These are phyloP conservation scores for Bromus sterilis DNA, from an alignment of 176 grass and related monocot genomes.

Conservation along the genomic window DNA sequence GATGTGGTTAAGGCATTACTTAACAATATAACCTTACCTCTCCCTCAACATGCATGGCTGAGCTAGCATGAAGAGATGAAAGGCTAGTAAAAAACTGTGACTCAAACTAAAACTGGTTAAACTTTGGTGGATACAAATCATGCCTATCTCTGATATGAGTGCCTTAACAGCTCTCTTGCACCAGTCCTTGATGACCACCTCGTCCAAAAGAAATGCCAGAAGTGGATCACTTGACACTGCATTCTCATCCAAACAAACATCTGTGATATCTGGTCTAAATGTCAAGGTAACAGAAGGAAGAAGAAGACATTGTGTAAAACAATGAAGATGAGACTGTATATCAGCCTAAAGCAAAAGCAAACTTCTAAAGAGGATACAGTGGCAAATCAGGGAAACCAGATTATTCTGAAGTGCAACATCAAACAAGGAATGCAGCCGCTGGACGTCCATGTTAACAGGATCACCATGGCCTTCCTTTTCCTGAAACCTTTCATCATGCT, in stretches of 20 bases:
- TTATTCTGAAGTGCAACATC: constrained; percentile 92
- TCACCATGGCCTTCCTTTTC: constrained; percentile 58
- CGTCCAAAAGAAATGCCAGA: constrained; percentile 93
- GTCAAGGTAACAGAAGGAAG: constrained; percentile 54
- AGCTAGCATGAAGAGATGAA: neutral
- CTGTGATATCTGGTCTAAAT: constrained; percentile 66
- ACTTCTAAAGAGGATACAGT: constrained; percentile 73
- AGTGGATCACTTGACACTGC: constrained; percentile 96
- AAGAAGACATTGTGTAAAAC: neutral
- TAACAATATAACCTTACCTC: neutral
- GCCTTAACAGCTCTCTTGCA: constrained; percentile 61
- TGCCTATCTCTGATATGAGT: constrained; percentile 44
- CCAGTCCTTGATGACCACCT: constrained; percentile 99
- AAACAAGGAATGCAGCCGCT: constrained; percentile 75
- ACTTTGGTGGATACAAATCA: constrained; percentile 76
- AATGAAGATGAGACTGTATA: neutral
- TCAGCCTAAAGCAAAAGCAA: constrained; percentile 3
- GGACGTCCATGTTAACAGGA: constrained; percentile 57
- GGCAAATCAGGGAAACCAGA: constrained; percentile 79
- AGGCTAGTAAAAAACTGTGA: neutral
- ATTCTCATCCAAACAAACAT: constrained; percentile 98
- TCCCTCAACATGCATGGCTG: neutral
- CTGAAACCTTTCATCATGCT: constrained; percentile 87
- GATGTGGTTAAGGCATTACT: constrained; percentile 36
- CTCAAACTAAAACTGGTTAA: constrained; percentile 3